Evolutionary conservation across 768 basidiomycete species (phyloP), one percentile per base, ranked within the genome.

Genomic region (Daedaleopsis sinensis): DNA sequence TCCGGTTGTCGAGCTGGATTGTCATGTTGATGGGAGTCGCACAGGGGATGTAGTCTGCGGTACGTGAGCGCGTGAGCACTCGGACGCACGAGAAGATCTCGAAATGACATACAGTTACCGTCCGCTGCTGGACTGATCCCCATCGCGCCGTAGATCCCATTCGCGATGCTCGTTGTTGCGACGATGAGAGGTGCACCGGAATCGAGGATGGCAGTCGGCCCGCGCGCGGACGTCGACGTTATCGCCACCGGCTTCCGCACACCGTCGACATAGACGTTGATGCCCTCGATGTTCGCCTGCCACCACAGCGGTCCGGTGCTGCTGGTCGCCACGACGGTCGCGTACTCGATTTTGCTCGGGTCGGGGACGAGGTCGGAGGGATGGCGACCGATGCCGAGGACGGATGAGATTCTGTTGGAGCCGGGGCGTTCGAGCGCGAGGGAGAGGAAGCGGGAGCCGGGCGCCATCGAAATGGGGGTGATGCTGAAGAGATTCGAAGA

Each of bases 111-210:
- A 37, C 91, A 90, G 52, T 82, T 78, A 19, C 89, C 87, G 63
- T 90, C 87, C 1, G 75, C 58, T 0, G 76, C 81, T 9, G 89
- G 87, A 21, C 71, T 67, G 27, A 92, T 76, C 1, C 86, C 88
- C 55, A 91, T 74, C 4, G 90, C 88, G 10, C 91, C 91, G 60
- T 93, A 93, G 19, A 93, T 88, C 7, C 80, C 90, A 65, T 93
- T 88, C 16, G 91, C 88, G 19, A 93, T 77, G 3, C 67, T 55
- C 5, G 77, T 73, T 0, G 86, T 84, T 7, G 89, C 82, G 0
- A 93, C 70, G 52, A 93, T 91, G 15, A 81, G 58, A 0, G 91
- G 88, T 0, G 85, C 79, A 0, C 91, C 91, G 0, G 87, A 84
- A 70, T 93, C 91, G 37, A 93, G 68, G n/a, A 91, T 80, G 5